phyloP scores from a whole-genome alignment of 306 rosid species.

The Delonix regia region DNA sequence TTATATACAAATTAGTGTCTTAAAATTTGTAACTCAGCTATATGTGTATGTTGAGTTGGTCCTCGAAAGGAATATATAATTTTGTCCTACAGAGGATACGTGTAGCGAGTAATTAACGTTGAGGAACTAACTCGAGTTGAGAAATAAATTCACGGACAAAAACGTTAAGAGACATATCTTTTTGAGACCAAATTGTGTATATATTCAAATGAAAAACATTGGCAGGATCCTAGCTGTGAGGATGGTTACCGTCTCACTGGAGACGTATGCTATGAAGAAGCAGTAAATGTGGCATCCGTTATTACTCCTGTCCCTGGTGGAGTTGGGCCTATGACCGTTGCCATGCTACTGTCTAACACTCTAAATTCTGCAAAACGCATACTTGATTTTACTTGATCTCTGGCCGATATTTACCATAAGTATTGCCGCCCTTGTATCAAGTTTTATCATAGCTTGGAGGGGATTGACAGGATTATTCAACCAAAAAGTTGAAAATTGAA shows the following conservation, averaged over 20 bases:
- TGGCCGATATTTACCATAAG: background rate
- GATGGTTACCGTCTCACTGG: slow-evolving; percentile 72
- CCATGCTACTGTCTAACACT: slow-evolving; percentile 83
- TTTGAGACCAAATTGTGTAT: background rate
- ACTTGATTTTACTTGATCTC: slow-evolving; percentile 47
- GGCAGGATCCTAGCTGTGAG: slow-evolving; percentile 71
- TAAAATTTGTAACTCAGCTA: no score
- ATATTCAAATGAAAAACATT: background rate
- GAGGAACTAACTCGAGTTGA: background rate
- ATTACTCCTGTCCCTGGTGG: slow-evolving; percentile 95
- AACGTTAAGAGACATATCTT: no score
- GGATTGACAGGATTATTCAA: background rate
- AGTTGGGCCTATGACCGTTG: slow-evolving; percentile 91
- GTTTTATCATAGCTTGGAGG: background rate
- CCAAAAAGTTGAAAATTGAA: background rate
- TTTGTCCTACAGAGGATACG: background rate
- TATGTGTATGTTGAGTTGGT: no score
- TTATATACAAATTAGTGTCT: background rate
- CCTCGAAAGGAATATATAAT: no score
- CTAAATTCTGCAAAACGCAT: slow-evolving; percentile 76
- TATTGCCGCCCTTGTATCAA: background rate
- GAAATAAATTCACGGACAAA: background rate
- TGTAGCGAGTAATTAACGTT: background rate
- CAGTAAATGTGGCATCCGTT: slow-evolving; percentile 65
- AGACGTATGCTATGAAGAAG: slow-evolving; percentile 88